Conservation (phyloP, 768 basidiomycete genomes). For the Xanthoconium purpureum region DNA sequence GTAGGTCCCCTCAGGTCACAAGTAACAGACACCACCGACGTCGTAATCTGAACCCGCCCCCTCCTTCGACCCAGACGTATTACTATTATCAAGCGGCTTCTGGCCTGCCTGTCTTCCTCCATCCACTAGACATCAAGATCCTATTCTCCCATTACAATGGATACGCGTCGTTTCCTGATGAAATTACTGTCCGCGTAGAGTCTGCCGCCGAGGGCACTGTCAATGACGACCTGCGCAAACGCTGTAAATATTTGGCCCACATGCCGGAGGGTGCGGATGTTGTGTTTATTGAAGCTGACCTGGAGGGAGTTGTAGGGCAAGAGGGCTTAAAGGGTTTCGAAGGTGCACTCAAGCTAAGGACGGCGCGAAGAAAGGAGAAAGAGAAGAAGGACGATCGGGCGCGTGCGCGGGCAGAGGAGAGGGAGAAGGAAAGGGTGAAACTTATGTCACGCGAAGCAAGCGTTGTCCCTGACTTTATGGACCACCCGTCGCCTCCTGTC, state of each 20-base stretch:
- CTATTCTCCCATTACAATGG: conserved; percentile 77
- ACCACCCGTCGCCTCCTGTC: conserved; percentile 3
- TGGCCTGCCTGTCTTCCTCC: conserved; percentile 87
- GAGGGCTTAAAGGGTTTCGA: conserved; percentile 83
- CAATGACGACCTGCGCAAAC: conserved; percentile 89
- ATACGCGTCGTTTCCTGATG: conserved; percentile 82
- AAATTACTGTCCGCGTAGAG: conserved; percentile 78
- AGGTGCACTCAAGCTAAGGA: conserved; percentile 71
- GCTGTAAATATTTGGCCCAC: conserved; percentile 94
- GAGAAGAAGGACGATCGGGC: conserved; percentile 85
- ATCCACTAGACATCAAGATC: conserved; percentile 94
- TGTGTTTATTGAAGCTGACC: conserved; percentile 87
- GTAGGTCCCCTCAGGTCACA: conserved; percentile 5
- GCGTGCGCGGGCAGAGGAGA: conserved; percentile 71
- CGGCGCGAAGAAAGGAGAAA: conserved; percentile 74
- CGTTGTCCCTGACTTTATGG: conserved; percentile 1
- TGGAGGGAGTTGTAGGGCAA: conserved; percentile 70
- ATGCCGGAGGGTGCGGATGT: conserved; percentile 91
- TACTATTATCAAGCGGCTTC: conserved; percentile 95
- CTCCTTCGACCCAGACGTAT: conserved; percentile 85
- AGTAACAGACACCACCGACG: conserved; percentile 51
- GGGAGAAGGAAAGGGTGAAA: conserved; percentile 56
- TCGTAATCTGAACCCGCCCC: conserved; percentile 81
- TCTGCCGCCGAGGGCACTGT: conserved; percentile 73
- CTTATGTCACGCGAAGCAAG: conserved; percentile 23